Conservation (phyloP, 345 rosid genomes). For the Firmiana major region DNA sequence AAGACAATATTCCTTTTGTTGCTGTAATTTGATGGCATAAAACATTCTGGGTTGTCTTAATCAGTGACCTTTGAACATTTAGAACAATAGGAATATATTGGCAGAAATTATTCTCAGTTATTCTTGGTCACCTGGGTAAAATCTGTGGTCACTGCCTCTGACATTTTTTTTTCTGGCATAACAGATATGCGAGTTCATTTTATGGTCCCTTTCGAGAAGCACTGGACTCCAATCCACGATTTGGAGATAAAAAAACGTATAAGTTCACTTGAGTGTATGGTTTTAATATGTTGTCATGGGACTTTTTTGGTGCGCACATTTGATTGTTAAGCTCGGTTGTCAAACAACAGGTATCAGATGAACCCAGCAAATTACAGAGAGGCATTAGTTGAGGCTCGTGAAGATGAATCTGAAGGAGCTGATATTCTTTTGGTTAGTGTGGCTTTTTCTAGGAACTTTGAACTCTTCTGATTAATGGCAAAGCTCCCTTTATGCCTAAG, state of each 20-base stretch:
- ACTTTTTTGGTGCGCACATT: constrained; percentile 10
- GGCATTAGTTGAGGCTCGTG: constrained; percentile 76
- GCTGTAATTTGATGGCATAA: neutral
- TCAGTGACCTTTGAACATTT: neutral
- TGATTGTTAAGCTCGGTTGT: constrained; percentile 25
- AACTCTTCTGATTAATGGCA: neutral
- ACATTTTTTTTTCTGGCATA: constrained; percentile 9
- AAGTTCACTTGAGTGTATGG: constrained; percentile 13
- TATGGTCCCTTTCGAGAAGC: constrained; percentile 98
- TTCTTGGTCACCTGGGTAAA: neutral
- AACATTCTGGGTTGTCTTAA: neutral
- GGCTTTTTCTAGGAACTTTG: constrained; percentile 5
- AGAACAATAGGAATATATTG: neutral
- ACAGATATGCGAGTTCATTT: constrained; percentile 93
- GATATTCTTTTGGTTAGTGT: constrained; percentile 81
- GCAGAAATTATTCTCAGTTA: neutral
- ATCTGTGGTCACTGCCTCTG: neutral
- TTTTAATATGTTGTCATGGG: neutral
- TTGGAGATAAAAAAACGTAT: constrained; percentile 94
- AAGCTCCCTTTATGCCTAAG: constrained; percentile 15
- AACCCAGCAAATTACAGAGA: constrained; percentile 94
- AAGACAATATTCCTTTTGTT: neutral
- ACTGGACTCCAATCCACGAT: constrained; percentile 86
- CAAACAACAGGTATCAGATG: constrained; percentile 85
- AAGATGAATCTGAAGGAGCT: constrained; percentile 95